These are phyloP conservation scores for Pleurotus cornucopiae DNA, from an alignment of 768 basidiomycete genomes.

Conservation along the genomic window DNA sequence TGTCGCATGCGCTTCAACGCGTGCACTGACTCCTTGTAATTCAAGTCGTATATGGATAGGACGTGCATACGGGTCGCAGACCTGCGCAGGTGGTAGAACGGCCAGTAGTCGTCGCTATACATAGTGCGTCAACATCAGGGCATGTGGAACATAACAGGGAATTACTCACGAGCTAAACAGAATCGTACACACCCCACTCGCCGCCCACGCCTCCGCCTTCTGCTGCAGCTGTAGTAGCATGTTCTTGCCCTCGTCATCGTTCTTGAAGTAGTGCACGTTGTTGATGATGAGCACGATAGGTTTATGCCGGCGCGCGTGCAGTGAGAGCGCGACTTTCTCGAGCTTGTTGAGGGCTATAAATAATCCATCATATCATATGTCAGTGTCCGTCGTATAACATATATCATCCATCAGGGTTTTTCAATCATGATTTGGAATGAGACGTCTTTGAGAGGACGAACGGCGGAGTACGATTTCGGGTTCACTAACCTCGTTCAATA, in stretches of 20 bases:
- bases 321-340: conserved; percentile 77
- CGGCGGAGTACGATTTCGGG: no score
- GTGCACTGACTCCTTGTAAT: conserved; percentile 48
- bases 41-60: conserved; percentile 70
- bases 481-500: conserved; percentile 63
- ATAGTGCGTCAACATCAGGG: not conserved
- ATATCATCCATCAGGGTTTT: no score
- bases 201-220: conserved; percentile 82
- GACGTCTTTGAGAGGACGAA: not conserved
- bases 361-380: no score
- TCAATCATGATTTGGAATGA: no score
- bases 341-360: conserved; percentile 70
- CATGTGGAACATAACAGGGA: not conserved
- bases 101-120: conserved; percentile 72
- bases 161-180: conserved; percentile 67
- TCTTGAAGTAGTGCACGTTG: conserved; percentile 71
- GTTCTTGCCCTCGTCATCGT: conserved; percentile 71
- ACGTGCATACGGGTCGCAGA: conserved; percentile 23
- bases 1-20: conserved; percentile 52
- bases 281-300: conserved; percentile 82
- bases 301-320: conserved; percentile 48
- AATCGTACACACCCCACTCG: conserved; percentile 66
- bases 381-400: no score
- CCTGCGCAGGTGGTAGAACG: conserved; percentile 63
- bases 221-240: conserved; percentile 87